Conservation (phyloP, 2,329 filamentous ascomycete species). For the Graphilbum sp. region DNA sequence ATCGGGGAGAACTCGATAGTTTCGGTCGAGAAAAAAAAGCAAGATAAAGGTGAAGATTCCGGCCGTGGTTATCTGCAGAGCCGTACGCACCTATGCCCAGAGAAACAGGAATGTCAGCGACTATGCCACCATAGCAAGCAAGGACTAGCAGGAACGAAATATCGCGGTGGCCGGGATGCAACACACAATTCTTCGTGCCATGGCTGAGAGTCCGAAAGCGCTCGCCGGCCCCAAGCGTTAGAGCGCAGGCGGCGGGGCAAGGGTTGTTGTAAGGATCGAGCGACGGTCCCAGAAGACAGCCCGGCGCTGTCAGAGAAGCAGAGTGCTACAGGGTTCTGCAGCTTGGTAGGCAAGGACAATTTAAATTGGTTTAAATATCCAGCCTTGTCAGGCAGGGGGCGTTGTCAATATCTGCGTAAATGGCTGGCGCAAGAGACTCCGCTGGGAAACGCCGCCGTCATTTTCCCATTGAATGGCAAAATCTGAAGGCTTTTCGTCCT, state of each 20-base stretch:
- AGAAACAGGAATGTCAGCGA: not conserved
- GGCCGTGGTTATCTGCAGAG: slow-evolving; percentile 57
- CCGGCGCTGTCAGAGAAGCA: too few species aligned
- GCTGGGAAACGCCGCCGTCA: not conserved
- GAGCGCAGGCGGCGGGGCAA: too few species aligned
- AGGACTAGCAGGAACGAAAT: too few species aligned
- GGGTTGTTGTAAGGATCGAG: too few species aligned
- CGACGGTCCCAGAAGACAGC: too few species aligned
- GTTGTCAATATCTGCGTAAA: not conserved
- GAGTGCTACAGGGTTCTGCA: too few species aligned
- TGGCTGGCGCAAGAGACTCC: not conserved
- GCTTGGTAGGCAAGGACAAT: too few species aligned
- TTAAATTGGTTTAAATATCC: too few species aligned
- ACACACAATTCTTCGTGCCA: slow-evolving; percentile 18
- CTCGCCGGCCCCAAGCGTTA: too few species aligned
- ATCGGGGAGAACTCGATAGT: slow-evolving; percentile 72
- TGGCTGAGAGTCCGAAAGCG: too few species aligned
- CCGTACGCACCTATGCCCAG: slow-evolving; percentile 44
- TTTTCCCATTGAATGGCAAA: not conserved
- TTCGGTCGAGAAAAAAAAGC: slow-evolving; percentile 71
- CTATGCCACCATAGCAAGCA: not conserved
- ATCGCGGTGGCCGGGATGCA: too few species aligned
- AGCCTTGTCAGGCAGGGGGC: too few species aligned
- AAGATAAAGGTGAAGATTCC: slow-evolving; percentile 51
- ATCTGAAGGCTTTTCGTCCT: not conserved